Conservation (phyloP, 208 protist species). For the Leishmania guyanensis region DNA sequence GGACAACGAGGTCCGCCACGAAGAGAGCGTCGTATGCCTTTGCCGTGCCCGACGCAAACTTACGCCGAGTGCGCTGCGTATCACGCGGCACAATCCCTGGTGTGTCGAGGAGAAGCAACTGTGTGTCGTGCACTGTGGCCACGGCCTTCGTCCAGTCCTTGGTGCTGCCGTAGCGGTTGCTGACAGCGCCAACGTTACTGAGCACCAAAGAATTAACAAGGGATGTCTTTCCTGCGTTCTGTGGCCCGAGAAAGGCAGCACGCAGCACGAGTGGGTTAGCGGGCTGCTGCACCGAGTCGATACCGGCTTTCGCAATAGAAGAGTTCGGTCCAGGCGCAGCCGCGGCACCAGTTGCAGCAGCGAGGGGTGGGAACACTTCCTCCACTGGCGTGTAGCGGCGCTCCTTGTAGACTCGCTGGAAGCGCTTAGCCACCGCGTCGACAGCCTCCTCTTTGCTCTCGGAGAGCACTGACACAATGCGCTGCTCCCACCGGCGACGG, state of each 20-base stretch:
- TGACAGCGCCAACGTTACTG: constrained; percentile 85
- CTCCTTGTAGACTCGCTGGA: constrained; percentile 85
- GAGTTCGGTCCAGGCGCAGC: neutral
- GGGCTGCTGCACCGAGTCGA: constrained; percentile 31
- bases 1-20: constrained; percentile 76
- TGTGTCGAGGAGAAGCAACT: constrained; percentile 89
- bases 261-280: constrained; percentile 50
- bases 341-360: constrained; percentile 9
- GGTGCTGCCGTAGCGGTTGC: constrained; percentile 78
- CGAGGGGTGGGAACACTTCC: constrained; percentile 73
- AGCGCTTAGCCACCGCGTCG: constrained; percentile 71
- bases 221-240: constrained; percentile 90
- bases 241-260: constrained; percentile 74
- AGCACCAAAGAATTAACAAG: constrained; percentile 86
- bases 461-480: constrained; percentile 71
- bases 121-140: constrained; percentile 85
- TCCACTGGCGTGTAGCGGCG: constrained; percentile 83
- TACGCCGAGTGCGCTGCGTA: constrained; percentile 51
- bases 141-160: constrained; percentile 82
- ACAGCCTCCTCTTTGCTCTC: constrained; percentile 60
- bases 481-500: constrained; percentile 88
- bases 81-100: constrained; percentile 61
- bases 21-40: constrained; percentile 87
- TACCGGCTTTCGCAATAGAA: neutral
- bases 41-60: constrained; percentile 53